Evolutionary conservation across 2,329 filamentous ascomycete genomes (phyloP).

Genomic region (Colletotrichum sp.): DNA sequence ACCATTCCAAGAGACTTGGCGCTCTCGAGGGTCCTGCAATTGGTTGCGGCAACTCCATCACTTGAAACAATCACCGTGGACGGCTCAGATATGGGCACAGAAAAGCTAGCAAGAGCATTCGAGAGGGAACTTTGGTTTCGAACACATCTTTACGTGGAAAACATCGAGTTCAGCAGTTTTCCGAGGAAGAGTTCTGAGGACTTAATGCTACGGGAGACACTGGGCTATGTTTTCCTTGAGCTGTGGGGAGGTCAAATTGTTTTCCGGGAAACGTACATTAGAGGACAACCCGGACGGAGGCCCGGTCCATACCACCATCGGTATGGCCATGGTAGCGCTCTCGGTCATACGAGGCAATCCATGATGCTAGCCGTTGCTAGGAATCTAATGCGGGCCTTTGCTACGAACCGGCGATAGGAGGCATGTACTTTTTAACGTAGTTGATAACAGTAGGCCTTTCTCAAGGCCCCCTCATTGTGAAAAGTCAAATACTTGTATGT

Average conservation of each 20-base stretch:
- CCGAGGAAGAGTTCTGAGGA: neutral
- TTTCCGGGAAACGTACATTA: no score
- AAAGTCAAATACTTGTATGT: no score
- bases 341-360: no score
- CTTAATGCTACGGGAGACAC: neutral
- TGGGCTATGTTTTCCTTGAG: neutral
- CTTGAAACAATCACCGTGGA: neutral
- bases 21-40: neutral
- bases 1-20: neutral
- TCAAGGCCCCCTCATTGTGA: no score
- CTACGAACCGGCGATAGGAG: no score
- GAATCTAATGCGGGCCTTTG: no score
- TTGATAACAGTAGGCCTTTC: no score
- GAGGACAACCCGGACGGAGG: no score
- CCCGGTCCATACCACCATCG: no score
- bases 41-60: neutral
- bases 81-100: neutral
- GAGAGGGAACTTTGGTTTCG: neutral
- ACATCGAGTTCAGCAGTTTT: neutral
- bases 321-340: no score
- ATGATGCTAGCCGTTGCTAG: no score
- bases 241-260: neutral
- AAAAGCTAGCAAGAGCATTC: rapidly evolving
- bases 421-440: no score
- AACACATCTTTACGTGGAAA: neutral